phyloP scores from a whole-genome alignment of 2,329 filamentous ascomycete genomes.

The Colletotrichum sp. region DNA sequence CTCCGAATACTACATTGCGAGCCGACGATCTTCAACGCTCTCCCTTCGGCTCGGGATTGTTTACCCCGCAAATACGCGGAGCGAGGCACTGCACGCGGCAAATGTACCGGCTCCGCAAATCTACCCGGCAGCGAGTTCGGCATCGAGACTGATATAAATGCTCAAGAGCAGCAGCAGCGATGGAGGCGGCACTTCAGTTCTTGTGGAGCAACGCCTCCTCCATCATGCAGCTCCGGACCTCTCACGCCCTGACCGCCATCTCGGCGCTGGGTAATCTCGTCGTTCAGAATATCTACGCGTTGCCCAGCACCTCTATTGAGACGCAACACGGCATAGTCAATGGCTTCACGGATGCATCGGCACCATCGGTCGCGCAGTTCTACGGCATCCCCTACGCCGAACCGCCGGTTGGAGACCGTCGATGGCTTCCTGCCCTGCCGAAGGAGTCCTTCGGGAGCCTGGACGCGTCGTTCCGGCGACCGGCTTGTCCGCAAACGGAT shows the following conservation, averaged over 20 bases:
- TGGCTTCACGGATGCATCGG: not conserved
- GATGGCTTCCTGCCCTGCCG: conserved; percentile 24
- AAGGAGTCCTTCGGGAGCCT: conserved; percentile 23
- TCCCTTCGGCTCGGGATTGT: not conserved
- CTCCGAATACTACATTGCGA: not conserved
- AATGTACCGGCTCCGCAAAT: not conserved
- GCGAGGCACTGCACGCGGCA: not conserved
- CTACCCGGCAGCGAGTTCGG: not conserved
- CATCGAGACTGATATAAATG: not conserved
- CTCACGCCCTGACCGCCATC: not conserved
- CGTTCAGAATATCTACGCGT: not conserved
- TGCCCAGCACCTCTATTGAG: not conserved
- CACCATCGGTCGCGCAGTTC: conserved; percentile 29
- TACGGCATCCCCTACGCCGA: conserved; percentile 37
- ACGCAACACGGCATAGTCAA: not conserved
- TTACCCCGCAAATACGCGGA: not conserved
- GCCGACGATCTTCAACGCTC: not conserved
- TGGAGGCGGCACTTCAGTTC: not conserved
- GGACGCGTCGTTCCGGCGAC: not conserved
- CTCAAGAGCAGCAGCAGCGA: not conserved
- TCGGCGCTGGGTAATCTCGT: not conserved
- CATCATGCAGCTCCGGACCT: not conserved
- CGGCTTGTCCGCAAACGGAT: not conserved
- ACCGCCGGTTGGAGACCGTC: conserved; percentile 27
- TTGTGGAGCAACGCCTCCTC: not conserved